A percentile compares a stretch with the other conserved stretches of the same genome.
phyloP scores from a whole-genome alignment of 1,139 yeast genomes.

The Yamadazyma atlantica region DNA sequence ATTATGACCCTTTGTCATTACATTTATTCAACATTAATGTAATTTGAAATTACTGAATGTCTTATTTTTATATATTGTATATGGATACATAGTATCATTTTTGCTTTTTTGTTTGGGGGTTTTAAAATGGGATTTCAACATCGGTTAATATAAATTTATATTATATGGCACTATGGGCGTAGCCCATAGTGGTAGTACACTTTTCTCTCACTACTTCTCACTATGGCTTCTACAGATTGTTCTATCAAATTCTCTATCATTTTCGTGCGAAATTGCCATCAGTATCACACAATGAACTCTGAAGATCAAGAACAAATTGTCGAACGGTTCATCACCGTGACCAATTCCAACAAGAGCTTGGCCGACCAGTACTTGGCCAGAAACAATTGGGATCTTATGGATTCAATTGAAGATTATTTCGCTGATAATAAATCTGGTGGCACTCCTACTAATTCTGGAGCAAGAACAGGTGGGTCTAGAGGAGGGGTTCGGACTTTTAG shows the following conservation, averaged over 20 bases:
- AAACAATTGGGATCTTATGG: conserved; percentile 36
- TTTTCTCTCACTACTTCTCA: too few species aligned
- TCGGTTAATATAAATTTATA: conserved; percentile 35
- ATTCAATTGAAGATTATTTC: conserved; percentile 46
- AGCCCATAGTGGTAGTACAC: too few species aligned
- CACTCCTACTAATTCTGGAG: neutral
- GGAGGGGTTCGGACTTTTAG: conserved; percentile 46
- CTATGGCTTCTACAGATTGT: too few species aligned
- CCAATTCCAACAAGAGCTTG: conserved; percentile 35
- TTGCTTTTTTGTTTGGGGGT: conserved; percentile 26
- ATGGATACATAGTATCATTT: conserved; percentile 14
- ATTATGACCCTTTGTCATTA: conserved; percentile 33
- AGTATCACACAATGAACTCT: neutral
- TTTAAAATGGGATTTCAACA: conserved; percentile 54
- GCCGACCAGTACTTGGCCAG: conserved; percentile 46
- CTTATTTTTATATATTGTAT: conserved; percentile 8
- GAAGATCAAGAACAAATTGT: conserved; percentile 22
- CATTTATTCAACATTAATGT: conserved; percentile 73
- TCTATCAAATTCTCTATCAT: neutral
- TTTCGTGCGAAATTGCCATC: conserved; percentile 7
- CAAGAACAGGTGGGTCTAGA: conserved; percentile 4
- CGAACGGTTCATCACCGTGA: conserved; percentile 52
- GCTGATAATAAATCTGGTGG: conserved; percentile 17
- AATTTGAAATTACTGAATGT: conserved; percentile 21
- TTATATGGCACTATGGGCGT: conserved; percentile 6